Evolutionary conservation across 768 basidiomycete genomes (phyloP).

Genomic region (Sporobolomyces phaffii): DNA sequence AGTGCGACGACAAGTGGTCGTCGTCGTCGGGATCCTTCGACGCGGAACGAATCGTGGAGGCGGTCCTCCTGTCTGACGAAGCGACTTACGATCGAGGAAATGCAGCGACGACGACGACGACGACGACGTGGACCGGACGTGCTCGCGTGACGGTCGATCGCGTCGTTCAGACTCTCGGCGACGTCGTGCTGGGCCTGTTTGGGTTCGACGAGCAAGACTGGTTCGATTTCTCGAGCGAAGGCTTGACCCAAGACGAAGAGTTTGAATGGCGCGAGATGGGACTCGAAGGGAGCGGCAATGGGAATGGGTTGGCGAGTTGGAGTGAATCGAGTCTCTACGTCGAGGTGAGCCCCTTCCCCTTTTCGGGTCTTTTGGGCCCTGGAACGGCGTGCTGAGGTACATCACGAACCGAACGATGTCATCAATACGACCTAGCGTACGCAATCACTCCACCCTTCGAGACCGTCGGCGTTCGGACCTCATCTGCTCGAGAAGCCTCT

Average conservation of each 20-base stretch:
- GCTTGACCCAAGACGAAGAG: neutral
- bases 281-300: neutral
- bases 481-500: constrained; percentile 29
- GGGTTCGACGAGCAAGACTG: constrained; percentile 27
- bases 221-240: neutral
- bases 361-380: neutral
- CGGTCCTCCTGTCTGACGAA: no score
- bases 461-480: constrained; percentile 36
- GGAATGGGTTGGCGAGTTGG: constrained; percentile 24
- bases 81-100: no score
- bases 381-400: no score
- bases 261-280: neutral
- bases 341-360: constrained; percentile 11
- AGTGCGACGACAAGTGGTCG: no score
- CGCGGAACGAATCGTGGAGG: no score
- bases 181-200: constrained; percentile 18
- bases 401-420: no score
- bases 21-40: no score
- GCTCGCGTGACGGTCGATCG: no score
- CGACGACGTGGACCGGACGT: no score
- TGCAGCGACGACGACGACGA: no score
- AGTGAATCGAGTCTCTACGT: constrained; percentile 31
- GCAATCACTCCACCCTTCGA: constrained; percentile 29
- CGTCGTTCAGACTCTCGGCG: neutral
- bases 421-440: constrained; percentile 7